Evolutionary conservation across 2,329 filamentous ascomycete species (phyloP), one percentile per base, ranked within the genome.

Genomic region (Penicillium sp.): DNA sequence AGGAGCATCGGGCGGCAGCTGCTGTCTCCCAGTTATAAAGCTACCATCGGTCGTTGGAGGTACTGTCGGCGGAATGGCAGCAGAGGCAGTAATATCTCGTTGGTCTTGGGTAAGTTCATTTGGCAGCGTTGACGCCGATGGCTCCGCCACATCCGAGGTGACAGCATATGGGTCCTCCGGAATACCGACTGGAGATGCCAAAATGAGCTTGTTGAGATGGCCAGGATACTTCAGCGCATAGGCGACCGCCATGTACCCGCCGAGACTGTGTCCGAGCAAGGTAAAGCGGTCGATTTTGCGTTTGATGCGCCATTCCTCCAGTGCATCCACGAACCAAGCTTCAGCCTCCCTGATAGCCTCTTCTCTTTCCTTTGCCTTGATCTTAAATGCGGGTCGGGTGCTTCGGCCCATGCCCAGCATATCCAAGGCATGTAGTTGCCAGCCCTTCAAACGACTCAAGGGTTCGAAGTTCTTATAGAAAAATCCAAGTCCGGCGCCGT

Each of bases 381-480:
- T 86, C 61, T 81, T 87, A 76, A 99, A 99, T 0, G 83, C 73
- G 2, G 93, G 92, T 4, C 92, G 80, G 22, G 83, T 86, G 49
- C 88, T 95, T 63, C 95, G 86, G 50, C 92, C 92, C 88, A 96
- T 96, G 50, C 92, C 92, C 13, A 96, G 78, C 79, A 97, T 83
- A 64, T 99, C 92, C n/a, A 99, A 76, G 1, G 92, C 89, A 66
- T 93, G 97, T 14, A 99, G 74, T 63, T 89, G 91, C 84, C 93
- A 95, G 25, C 91, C 90, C 25, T 80, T 77, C 1, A 83, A 74
- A 14, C 91, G 83, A 38, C 86, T 91, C 29, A 99, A 74, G 5
- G 86, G 83, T 70, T 99, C 93, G 53, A 95, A 95, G 68, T 99
- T 99, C 73, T 93, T 92, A 78, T 96, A 99, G 77, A 95, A 99